Conservation (phyloP, 352 stramenopile species). For the Aphanomyces euteiches region DNA sequence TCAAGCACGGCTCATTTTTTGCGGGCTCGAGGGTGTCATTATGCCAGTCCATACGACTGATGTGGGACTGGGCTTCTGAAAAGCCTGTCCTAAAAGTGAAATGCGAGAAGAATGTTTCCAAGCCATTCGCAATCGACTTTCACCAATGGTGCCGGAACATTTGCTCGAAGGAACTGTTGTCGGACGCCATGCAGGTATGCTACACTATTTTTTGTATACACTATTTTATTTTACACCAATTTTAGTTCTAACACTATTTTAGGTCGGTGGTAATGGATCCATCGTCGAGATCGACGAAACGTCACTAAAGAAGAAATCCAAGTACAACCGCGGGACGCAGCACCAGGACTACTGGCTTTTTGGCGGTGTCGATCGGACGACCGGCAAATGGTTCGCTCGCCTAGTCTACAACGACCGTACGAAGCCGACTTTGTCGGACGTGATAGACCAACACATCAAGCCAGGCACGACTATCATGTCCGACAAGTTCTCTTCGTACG, state of each 20-base stretch:
- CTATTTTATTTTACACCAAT: background rate
- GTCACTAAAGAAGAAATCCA: slow-evolving; percentile 29
- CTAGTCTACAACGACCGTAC: slow-evolving; percentile 33
- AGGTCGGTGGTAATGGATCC: slow-evolving; percentile 28
- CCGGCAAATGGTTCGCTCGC: slow-evolving; percentile 32
- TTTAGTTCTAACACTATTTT: background rate
- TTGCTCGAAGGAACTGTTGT: no score
- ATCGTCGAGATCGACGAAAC: slow-evolving; percentile 41
- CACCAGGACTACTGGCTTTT: slow-evolving; percentile 39
- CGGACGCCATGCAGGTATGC: no score
- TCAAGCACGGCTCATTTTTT: no score
- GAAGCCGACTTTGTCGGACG: slow-evolving; percentile 31
- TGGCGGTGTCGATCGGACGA: slow-evolving; percentile 33
- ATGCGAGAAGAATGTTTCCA: no score
- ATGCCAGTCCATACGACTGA: no score
- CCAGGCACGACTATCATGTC: slow-evolving; percentile 30
- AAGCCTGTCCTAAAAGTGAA: no score
- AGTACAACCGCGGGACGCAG: slow-evolving; percentile 26
- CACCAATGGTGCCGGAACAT: no score
- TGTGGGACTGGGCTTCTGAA: no score
- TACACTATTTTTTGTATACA: background rate
- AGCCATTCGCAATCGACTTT: no score
- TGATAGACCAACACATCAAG: background rate
- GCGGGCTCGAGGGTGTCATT: no score
- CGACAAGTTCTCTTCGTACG: slow-evolving; percentile 34